phyloP scores from a whole-genome alignment of 2,329 filamentous ascomycete species.

The Dactylonectria macrodidyma region DNA sequence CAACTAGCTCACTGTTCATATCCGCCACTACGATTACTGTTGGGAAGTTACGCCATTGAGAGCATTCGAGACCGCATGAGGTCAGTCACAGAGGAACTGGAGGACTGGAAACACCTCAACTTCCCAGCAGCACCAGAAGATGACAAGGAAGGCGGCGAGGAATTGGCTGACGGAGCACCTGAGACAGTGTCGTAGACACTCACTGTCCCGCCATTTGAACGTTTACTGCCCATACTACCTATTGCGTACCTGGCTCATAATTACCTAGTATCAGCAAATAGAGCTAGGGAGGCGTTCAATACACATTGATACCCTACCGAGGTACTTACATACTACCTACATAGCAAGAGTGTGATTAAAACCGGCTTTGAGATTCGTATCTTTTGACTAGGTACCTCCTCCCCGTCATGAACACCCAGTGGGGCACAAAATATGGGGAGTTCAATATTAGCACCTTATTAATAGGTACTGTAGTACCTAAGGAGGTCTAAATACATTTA shows the following conservation, averaged over 20 bases:
- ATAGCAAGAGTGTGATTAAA: not conserved
- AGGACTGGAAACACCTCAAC: constrained; percentile 92
- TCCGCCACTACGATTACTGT: constrained; percentile 86
- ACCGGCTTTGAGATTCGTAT: not conserved
- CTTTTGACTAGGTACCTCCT: no score
- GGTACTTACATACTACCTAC: not conserved
- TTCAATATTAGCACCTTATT: not conserved
- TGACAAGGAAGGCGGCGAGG: constrained; percentile 44
- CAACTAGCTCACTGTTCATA: constrained; percentile 95
- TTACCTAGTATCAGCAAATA: not conserved
- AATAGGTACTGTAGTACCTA: no score
- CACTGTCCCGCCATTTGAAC: not conserved
- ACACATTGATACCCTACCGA: not conserved
- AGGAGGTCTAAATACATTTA: no score
- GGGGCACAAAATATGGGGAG: not conserved
- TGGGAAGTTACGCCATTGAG: constrained; percentile 95
- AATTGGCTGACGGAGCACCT: constrained; percentile 21
- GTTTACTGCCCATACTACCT: not conserved
- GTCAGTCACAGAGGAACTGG: constrained; percentile 94
- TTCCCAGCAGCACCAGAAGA: constrained; percentile 63
- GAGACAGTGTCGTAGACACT: constrained; percentile 5
- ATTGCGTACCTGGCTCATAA: no score
- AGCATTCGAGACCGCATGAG: constrained; percentile 92
- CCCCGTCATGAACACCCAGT: not conserved
- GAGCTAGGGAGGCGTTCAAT: not conserved